These are phyloP conservation scores for Pycnococcus provasolii DNA, from an alignment of 139 green algal genomes.

Conservation along the genomic window DNA sequence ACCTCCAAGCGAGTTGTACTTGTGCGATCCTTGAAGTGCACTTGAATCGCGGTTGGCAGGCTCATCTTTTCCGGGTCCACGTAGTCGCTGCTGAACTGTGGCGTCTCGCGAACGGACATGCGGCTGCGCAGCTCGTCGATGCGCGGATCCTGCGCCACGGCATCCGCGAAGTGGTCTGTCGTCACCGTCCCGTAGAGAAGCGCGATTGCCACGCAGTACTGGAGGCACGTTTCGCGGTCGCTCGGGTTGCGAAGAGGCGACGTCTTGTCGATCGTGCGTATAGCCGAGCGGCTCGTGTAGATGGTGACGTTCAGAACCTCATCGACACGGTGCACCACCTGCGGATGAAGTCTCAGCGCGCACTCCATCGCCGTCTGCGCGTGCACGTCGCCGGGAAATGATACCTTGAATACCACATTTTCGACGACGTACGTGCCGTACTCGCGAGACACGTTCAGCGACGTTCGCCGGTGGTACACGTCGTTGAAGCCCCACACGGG, in stretches of 20 bases:
- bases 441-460: slow-evolving; percentile 5
- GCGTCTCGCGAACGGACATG: slow-evolving; percentile 15
- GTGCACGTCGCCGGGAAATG: slow-evolving; percentile 15
- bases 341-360: slow-evolving; percentile 11
- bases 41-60: slow-evolving; percentile 16
- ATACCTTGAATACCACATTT: slow-evolving; percentile 12
- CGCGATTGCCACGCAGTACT: slow-evolving; percentile 21
- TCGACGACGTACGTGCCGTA: slow-evolving; percentile 15
- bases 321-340: slow-evolving; percentile 15
- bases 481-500: slow-evolving; percentile 25
- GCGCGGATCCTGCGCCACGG: slow-evolving; percentile 9
- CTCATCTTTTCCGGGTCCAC: slow-evolving; percentile 11
- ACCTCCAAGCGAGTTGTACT: slow-evolving; percentile 15
- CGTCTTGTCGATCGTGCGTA: slow-evolving; percentile 19
- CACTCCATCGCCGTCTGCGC: slow-evolving; percentile 14
- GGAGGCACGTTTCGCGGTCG: slow-evolving; percentile 21
- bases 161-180: slow-evolving; percentile 22
- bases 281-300: slow-evolving; percentile 7
- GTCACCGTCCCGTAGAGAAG: slow-evolving; percentile 21
- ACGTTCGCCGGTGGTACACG: slow-evolving; percentile 11
- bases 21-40: slow-evolving; percentile 23
- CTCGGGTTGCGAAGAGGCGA: slow-evolving; percentile 7
- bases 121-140: slow-evolving; percentile 18
- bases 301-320: slow-evolving; percentile 9
- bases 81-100: slow-evolving; percentile 20